These are phyloP conservation scores for Phoma sp. DNA, from an alignment of 2,329 filamentous ascomycete genomes.

Conservation along the genomic window DNA sequence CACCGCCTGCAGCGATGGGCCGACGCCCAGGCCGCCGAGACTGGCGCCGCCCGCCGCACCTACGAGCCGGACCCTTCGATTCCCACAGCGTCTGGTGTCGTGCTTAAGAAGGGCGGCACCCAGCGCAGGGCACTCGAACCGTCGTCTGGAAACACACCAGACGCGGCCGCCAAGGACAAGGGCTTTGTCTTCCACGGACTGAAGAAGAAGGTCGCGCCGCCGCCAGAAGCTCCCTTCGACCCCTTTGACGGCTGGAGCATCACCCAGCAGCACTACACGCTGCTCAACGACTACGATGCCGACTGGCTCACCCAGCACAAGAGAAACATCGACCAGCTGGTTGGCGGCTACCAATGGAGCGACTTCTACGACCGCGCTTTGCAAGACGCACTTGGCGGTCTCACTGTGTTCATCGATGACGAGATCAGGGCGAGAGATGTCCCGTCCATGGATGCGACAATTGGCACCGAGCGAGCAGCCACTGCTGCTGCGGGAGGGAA, in stretches of 20 bases:
- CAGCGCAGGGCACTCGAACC: slow-evolving; percentile 58
- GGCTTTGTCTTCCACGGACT: slow-evolving; percentile 78
- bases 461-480: slow-evolving; percentile 49
- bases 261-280: slow-evolving; percentile 69
- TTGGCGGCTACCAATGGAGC: slow-evolving; percentile 81
- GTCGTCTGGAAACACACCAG: slow-evolving; percentile 23
- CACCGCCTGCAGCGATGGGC: slow-evolving; percentile 72
- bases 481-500: slow-evolving; percentile 67
- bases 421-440: slow-evolving; percentile 61
- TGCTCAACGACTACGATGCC: slow-evolving; percentile 76
- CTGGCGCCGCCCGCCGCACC: slow-evolving; percentile 52
- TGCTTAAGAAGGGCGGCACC: slow-evolving; percentile 71
- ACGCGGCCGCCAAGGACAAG: slow-evolving; percentile 37
- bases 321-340: slow-evolving; percentile 70
- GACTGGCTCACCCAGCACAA: slow-evolving; percentile 74
- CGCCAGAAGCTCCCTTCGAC: slow-evolving; percentile 80
- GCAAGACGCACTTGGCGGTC: slow-evolving; percentile 87
- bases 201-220: slow-evolving; percentile 67
- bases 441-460: slow-evolving; percentile 37
- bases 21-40: slow-evolving; percentile 69
- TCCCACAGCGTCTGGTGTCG: slow-evolving; percentile 26
- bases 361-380: slow-evolving; percentile 85
- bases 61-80: slow-evolving; percentile 27
- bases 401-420: slow-evolving; percentile 86
- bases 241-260: slow-evolving; percentile 81